Evolutionary conservation across 768 basidiomycete genomes (phyloP).

Genomic region (Russula olivacea): DNA sequence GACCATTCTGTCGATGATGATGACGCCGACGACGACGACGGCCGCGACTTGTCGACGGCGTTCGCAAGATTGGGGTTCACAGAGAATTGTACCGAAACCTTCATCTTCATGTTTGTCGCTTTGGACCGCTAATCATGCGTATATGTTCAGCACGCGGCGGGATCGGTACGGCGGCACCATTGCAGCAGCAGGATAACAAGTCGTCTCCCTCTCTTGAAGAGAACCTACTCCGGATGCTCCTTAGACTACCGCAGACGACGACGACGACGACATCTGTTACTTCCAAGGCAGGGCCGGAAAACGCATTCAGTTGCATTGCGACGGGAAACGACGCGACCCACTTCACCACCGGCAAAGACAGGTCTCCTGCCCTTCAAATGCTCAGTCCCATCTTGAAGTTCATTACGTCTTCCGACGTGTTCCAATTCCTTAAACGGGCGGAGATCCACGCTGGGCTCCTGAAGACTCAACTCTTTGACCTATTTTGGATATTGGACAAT

Average conservation of each 20-base stretch:
- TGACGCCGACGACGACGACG: neutral
- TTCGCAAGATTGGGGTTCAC: neutral
- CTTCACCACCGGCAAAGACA: neutral
- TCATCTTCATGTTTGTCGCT: neutral
- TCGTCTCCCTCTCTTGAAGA: neutral
- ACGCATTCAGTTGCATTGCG: neutral
- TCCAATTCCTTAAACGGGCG: constrained; percentile 4
- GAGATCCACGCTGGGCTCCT: neutral
- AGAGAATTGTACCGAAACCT: neutral
- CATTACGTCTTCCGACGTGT: neutral
- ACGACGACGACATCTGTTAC: neutral
- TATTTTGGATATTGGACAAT: constrained; percentile 15
- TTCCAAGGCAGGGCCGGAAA: neutral
- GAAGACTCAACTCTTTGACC: constrained; percentile 10
- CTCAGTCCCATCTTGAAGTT: constrained; percentile 2
- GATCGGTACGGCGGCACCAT: neutral
- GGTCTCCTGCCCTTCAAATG: neutral
- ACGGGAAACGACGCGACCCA: neutral
- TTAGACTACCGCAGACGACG: neutral
- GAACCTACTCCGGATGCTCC: neutral
- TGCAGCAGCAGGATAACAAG: neutral
- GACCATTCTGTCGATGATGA: neutral
- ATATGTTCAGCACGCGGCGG: neutral
- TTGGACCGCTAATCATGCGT: neutral
- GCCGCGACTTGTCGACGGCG: neutral